These are phyloP conservation scores for Ephemerocybe angulata DNA, from an alignment of 768 basidiomycete species.

Conservation along the genomic window DNA sequence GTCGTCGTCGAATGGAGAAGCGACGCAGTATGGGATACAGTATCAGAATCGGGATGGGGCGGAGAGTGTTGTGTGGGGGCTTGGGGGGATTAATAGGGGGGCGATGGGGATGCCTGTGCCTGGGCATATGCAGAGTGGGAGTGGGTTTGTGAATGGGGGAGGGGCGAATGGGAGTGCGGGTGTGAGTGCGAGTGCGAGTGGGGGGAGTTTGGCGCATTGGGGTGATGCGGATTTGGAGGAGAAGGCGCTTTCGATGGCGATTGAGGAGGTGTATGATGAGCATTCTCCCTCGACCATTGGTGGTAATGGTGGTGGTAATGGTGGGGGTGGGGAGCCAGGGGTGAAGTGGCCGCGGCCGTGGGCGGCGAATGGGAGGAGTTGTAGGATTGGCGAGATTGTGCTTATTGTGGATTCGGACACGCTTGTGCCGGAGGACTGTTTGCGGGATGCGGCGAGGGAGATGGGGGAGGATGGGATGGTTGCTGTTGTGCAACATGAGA, in stretches of 20 bases:
- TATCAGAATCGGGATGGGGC: conserved; percentile 64
- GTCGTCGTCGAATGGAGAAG: conserved; percentile 6
- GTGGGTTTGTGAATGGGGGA: too few relatives aligned
- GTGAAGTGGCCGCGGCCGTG: conserved; percentile 59
- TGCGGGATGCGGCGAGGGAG: conserved; percentile 83
- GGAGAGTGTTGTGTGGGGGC: conserved; percentile 37
- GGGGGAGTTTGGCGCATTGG: conserved; percentile 15
- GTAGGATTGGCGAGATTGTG: conserved; percentile 73
- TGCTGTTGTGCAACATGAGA: conserved; percentile 85
- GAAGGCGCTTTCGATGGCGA: conserved; percentile 63
- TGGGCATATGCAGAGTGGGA: not conserved
- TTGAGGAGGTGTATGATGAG: conserved; percentile 64
- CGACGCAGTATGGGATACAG: conserved; percentile 54
- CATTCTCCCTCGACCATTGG: too few relatives aligned
- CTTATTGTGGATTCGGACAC: conserved; percentile 80
- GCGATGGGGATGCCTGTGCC: not conserved
- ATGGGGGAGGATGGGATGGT: conserved; percentile 70
- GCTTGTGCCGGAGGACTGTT: conserved; percentile 77
- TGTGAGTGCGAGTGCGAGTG: too few relatives aligned
- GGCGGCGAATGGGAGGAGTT: conserved; percentile 68
- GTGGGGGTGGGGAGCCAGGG: conserved; percentile 66
- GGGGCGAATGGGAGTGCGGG: too few relatives aligned
- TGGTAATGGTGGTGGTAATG: conserved; percentile 60
- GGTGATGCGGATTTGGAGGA: conserved; percentile 59
- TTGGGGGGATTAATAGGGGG: not conserved